Conservation (phyloP, 2,329 filamentous ascomycete genomes). For the Beauveria scarabaeidicola region DNA sequence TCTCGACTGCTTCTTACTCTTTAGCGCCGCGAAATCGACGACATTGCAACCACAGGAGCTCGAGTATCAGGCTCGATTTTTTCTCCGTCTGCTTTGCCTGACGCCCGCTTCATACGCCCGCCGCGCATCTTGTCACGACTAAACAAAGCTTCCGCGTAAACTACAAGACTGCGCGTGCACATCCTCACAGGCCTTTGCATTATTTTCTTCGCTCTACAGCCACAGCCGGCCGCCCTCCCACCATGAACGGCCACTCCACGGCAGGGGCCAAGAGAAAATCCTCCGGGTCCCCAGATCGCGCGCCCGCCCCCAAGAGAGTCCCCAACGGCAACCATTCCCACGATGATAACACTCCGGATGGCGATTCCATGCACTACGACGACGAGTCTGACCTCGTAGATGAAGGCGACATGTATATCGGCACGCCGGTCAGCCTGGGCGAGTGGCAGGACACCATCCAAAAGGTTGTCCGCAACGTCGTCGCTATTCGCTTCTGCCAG, state of each 20-base stretch:
- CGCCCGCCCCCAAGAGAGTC: slow-evolving; percentile 27
- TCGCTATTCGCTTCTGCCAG: slow-evolving; percentile 98
- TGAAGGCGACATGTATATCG: slow-evolving; percentile 29
- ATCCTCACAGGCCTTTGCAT: background rate
- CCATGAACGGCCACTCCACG: slow-evolving; percentile 36
- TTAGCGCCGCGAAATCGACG: background rate
- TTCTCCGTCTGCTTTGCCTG: background rate
- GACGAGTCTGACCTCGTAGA: slow-evolving; percentile 35
- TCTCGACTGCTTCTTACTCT: background rate
- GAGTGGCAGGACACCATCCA: slow-evolving; percentile 97
- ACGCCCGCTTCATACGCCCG: background rate
- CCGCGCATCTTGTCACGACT: background rate
- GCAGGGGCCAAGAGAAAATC: slow-evolving; percentile 46
- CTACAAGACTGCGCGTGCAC: background rate
- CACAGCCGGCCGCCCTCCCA: slow-evolving; percentile 10
- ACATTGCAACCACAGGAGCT: background rate
- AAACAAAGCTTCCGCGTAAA: background rate
- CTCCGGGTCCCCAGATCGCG: slow-evolving; percentile 31
- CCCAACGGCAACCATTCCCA: slow-evolving; percentile 41
- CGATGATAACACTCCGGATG: slow-evolving; percentile 41
- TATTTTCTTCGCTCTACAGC: background rate
- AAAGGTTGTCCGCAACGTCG: slow-evolving; percentile 86
- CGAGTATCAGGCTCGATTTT: background rate
- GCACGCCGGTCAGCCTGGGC: slow-evolving; percentile 30
- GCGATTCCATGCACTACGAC: slow-evolving; percentile 27